A percentile compares a stretch with the other conserved stretches of the same genome.
These are phyloP conservation scores for Talaromyces sp. DNA, from an alignment of 2,329 filamentous ascomycete species.

Conservation along the genomic window DNA sequence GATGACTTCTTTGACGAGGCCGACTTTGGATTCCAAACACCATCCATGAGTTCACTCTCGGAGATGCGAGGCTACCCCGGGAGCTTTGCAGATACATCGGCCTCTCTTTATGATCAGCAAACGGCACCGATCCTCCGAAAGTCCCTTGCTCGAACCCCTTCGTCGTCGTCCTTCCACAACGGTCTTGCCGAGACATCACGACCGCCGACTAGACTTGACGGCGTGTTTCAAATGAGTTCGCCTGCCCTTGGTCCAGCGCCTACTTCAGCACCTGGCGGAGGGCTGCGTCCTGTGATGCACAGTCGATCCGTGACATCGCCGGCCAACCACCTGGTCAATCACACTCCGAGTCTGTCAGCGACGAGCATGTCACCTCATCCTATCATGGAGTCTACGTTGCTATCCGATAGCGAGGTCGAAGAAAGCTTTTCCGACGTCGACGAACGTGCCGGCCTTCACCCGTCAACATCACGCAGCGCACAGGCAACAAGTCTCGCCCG, in stretches of 20 bases:
- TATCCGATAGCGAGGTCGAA: conserved; percentile 73
- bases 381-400: conserved; percentile 55
- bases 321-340: conserved; percentile 46
- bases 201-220: conserved; percentile 53
- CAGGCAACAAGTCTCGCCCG: conserved; percentile 26
- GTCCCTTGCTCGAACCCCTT: conserved; percentile 68
- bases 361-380: conserved; percentile 7
- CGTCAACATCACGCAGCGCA: conserved; percentile 24
- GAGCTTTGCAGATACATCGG: conserved; percentile 67
- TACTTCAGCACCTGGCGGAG: conserved; percentile 27
- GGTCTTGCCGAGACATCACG: conserved; percentile 72
- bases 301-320: conserved; percentile 82
- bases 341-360: conserved; percentile 13
- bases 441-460: conserved; percentile 52
- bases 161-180: conserved; percentile 75
- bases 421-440: conserved; percentile 79
- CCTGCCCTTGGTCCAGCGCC: conserved; percentile 46
- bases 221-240: conserved; percentile 35
- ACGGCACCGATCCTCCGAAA: conserved; percentile 86
- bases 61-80: conserved; percentile 52
- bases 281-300: conserved; percentile 65
- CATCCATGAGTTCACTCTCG: conserved; percentile 45
- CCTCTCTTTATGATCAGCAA: conserved; percentile 87
- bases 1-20: conserved; percentile 77
- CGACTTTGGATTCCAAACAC: conserved; percentile 52